A percentile compares a stretch with the other conserved stretches of the same genome.
These are phyloP conservation scores for Aurantiochytrium sp. DNA, from an alignment of 108 stramenopile genomes.

Conservation along the genomic window DNA sequence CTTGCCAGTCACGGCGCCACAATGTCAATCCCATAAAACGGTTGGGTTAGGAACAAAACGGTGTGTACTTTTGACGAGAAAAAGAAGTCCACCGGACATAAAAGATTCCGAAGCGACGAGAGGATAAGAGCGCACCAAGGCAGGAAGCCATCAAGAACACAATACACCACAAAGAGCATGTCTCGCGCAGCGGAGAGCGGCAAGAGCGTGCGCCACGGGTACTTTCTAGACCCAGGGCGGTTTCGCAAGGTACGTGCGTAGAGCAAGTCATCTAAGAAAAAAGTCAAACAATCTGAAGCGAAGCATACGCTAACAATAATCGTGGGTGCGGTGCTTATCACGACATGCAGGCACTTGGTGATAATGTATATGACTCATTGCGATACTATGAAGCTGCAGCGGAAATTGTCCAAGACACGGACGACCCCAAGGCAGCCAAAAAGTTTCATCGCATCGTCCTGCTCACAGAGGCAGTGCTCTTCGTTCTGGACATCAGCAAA, in stretches of 20 bases:
- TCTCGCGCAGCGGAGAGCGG: neutral
- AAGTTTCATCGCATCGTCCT: neutral
- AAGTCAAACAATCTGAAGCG: no score
- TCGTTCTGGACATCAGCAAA: neutral
- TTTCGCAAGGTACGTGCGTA: neutral
- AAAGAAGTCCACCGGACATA: no score
- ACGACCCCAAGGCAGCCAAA: neutral
- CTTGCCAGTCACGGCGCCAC: no score
- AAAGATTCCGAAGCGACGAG: no score
- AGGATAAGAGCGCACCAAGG: no score
- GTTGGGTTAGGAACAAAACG: no score
- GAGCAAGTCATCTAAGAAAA: no score
- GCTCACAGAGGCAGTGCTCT: neutral
- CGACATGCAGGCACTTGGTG: neutral
- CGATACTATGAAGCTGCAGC: neutral
- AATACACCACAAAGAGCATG: neutral
- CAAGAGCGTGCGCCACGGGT: neutral
- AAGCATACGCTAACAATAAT: neutral
- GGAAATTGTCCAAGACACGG: neutral
- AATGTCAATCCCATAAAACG: no score
- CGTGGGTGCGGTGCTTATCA: neutral
- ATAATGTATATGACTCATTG: neutral
- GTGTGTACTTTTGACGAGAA: no score
- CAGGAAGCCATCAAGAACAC: no score
- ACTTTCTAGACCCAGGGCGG: neutral